Evolutionary conservation across 768 basidiomycete genomes (phyloP).

Genomic region (Mycena galopus): DNA sequence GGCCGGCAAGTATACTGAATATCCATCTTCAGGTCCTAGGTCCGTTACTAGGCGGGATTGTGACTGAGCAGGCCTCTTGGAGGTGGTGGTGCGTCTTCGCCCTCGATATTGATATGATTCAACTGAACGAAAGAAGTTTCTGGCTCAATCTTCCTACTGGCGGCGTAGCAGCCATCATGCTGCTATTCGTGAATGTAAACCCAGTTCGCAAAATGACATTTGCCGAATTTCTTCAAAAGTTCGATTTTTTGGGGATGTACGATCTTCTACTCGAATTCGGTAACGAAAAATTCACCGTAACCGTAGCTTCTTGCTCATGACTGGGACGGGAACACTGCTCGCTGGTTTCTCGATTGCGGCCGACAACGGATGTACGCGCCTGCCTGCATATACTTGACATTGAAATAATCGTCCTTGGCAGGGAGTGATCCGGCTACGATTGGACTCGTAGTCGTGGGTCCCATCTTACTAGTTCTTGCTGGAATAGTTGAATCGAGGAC

Average conservation of each 20-base stretch:
- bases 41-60: slow-evolving; percentile 12
- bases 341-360: slow-evolving; percentile 26
- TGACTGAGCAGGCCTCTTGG: slow-evolving; percentile 24
- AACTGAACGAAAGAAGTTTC: slow-evolving; percentile 8
- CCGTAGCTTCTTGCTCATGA: slow-evolving; percentile 21
- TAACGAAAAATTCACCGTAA: neutral
- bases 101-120: neutral
- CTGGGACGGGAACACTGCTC: slow-evolving; percentile 19
- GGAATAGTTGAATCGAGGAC: slow-evolving; percentile 20
- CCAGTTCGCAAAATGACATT: slow-evolving; percentile 19
- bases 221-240: slow-evolving; percentile 19
- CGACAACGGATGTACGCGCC: slow-evolving; percentile 18
- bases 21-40: slow-evolving; percentile 11
- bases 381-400: neutral
- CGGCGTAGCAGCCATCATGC: slow-evolving; percentile 18
- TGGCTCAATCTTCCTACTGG: slow-evolving; percentile 27
- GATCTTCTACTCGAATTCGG: neutral
- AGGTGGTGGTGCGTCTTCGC: slow-evolving; percentile 17
- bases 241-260: slow-evolving; percentile 28
- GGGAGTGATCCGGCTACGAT: slow-evolving; percentile 19
- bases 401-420: neutral
- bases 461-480: slow-evolving; percentile 13
- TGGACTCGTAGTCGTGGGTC: slow-evolving; percentile 11
- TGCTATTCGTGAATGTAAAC: slow-evolving; percentile 24
- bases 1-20: neutral